phyloP scores from a whole-genome alignment of 2,329 filamentous ascomycete species.

The Claviceps fusiformis region DNA sequence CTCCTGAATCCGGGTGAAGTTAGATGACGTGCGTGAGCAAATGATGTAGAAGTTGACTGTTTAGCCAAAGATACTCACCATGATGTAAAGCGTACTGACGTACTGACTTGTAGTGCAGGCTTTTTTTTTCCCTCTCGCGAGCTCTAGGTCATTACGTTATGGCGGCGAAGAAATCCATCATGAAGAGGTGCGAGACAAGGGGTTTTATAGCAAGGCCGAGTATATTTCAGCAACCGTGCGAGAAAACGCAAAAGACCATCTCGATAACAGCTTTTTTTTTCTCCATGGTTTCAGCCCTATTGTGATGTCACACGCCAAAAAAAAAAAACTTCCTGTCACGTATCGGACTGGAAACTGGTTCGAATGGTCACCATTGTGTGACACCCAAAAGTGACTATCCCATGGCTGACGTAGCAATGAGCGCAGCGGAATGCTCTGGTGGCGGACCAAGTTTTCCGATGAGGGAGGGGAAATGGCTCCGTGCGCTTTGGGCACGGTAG shows the following conservation, averaged over 20 bases:
- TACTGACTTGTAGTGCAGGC: background rate
- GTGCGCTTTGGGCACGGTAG: background rate
- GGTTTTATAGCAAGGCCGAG: background rate
- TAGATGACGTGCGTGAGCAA: background rate
- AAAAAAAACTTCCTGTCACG: background rate
- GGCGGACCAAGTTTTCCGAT: slow-evolving; percentile 1
- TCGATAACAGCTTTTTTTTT: background rate
- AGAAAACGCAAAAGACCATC: no score
- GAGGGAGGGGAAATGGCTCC: background rate
- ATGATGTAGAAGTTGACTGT: background rate
- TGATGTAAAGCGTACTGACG: background rate
- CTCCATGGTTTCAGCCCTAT: no score
- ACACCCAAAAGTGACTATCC: background rate
- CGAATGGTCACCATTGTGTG: background rate
- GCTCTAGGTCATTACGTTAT: background rate
- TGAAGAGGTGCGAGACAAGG: background rate
- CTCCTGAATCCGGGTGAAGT: background rate
- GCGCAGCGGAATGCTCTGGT: background rate
- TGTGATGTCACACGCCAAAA: background rate
- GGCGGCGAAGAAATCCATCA: background rate
- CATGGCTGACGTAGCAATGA: slow-evolving; percentile 3
- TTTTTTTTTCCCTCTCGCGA: background rate
- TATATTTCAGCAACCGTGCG: background rate
- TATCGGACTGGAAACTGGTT: background rate
- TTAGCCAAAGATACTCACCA: background rate